Conservation (phyloP, 352 stramenopile genomes). For the Peronospora destructor region DNA sequence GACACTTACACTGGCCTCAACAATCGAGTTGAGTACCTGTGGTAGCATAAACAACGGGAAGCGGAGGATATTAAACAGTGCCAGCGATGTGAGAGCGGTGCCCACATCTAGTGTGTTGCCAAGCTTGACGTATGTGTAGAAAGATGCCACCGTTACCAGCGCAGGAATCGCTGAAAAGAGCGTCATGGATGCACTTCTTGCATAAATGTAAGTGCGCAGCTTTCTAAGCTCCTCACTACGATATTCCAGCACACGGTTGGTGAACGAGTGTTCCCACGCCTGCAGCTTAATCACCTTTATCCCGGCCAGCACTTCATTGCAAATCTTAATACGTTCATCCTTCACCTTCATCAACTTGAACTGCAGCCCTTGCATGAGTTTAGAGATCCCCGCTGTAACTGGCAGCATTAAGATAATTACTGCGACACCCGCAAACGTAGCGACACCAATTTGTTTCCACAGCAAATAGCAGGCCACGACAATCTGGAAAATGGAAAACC, state of each 20-base stretch:
- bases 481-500: conserved; percentile 67
- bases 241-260: conserved; percentile 48
- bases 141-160: conserved; percentile 89
- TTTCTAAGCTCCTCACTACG: conserved; percentile 69
- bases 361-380: conserved; percentile 73
- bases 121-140: conserved; percentile 64
- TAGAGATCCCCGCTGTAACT: conserved; percentile 70
- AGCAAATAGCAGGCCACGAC: conserved; percentile 43
- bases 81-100: conserved; percentile 82
- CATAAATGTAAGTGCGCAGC: conserved; percentile 62
- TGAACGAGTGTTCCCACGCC: conserved; percentile 90
- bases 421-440: conserved; percentile 78
- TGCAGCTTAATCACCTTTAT: conserved; percentile 97
- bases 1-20: conserved; percentile 83
- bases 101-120: conserved; percentile 89
- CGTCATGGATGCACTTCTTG: conserved; percentile 43
- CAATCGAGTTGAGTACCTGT: conserved; percentile 90
- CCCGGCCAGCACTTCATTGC: conserved; percentile 87
- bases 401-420: conserved; percentile 90
- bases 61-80: conserved; percentile 93
- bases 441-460: conserved; percentile 51
- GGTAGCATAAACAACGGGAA: conserved; percentile 97
- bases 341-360: conserved; percentile 86
- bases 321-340: conserved; percentile 90
- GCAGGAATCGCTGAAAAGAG: conserved; percentile 86